Percentiles rank a stretch among this genome's conserved stretches.
Conservation (phyloP, 371 early-diverging fungal species). For the Mucor indicus region DNA sequence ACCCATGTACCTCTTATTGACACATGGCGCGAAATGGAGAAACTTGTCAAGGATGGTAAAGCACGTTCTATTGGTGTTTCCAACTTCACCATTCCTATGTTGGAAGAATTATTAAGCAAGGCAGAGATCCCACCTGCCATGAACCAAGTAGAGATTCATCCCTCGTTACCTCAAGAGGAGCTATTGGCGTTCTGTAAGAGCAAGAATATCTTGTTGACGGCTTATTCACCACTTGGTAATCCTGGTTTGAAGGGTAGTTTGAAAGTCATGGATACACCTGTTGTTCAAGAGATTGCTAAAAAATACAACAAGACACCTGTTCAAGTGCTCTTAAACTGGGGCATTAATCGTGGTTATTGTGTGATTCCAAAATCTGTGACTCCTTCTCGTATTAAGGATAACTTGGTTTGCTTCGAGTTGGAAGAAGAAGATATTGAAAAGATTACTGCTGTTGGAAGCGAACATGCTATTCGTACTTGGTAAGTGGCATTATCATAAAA, state of each 20-base stretch:
- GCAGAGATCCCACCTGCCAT: slow-evolving; percentile 79
- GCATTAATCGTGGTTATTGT: slow-evolving; percentile 61
- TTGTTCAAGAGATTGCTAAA: slow-evolving; percentile 54
- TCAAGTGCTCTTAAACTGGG: slow-evolving; percentile 79
- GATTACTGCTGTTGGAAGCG: slow-evolving; percentile 30
- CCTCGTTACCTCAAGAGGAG: slow-evolving; percentile 39
- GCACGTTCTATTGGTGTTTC: slow-evolving; percentile 65
- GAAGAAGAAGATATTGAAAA: slow-evolving; percentile 28
- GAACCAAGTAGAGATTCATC: slow-evolving; percentile 76
- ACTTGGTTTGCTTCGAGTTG: slow-evolving; percentile 35
- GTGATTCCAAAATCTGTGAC: slow-evolving; percentile 61
- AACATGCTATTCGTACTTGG: slow-evolving; percentile 23
- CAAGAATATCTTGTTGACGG: slow-evolving; percentile 39
- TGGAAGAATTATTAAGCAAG: slow-evolving; percentile 63
- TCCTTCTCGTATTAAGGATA: slow-evolving; percentile 43
- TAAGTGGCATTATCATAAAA: slow-evolving; percentile 2
- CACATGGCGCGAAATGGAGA: slow-evolving; percentile 82
- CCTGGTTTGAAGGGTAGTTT: slow-evolving; percentile 24
- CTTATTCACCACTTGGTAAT: slow-evolving; percentile 45
- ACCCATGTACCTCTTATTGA: slow-evolving; percentile 52
- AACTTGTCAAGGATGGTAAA: slow-evolving; percentile 54
- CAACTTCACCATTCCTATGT: slow-evolving; percentile 63
- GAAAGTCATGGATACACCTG: slow-evolving; percentile 25
- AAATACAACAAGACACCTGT: slow-evolving; percentile 67
- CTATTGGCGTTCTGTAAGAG: slow-evolving; percentile 34